Conservation (phyloP, 208 protist species). For the Tritrichomonas foetus region DNA sequence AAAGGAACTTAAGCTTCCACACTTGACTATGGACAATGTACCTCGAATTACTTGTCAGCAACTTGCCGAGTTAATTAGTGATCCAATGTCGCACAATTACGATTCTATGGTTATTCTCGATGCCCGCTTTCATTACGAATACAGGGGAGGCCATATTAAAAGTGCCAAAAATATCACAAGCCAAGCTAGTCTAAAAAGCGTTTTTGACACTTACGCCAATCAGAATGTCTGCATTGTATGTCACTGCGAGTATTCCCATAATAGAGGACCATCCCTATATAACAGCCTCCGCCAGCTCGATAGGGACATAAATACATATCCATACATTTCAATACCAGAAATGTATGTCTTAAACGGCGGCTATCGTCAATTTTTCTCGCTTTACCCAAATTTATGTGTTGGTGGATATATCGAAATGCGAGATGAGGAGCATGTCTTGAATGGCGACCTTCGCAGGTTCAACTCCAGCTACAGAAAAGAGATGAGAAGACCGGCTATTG, state of each 20-base stretch:
- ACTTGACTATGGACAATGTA: no score
- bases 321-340: background rate
- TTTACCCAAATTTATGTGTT: background rate
- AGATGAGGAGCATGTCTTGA: background rate
- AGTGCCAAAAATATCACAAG: background rate
- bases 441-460: background rate
- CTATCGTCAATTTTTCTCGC: background rate
- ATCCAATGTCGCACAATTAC: background rate
- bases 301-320: background rate
- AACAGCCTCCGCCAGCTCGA: background rate
- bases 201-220: background rate
- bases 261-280: background rate
- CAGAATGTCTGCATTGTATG: background rate
- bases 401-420: background rate
- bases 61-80: no score
- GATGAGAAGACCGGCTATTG: no score
- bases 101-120: slow-evolving; percentile 36
- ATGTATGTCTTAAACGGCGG: background rate
- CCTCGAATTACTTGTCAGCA: no score
- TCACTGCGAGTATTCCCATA: slow-evolving; percentile 28
- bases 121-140: slow-evolving; percentile 48
- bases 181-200: background rate
- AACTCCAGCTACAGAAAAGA: background rate
- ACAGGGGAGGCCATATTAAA: slow-evolving; percentile 44
- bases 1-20: no score